Evolutionary conservation across 2,329 filamentous ascomycete species (phyloP).

Genomic region (Cyphellophora attinorum): DNA sequence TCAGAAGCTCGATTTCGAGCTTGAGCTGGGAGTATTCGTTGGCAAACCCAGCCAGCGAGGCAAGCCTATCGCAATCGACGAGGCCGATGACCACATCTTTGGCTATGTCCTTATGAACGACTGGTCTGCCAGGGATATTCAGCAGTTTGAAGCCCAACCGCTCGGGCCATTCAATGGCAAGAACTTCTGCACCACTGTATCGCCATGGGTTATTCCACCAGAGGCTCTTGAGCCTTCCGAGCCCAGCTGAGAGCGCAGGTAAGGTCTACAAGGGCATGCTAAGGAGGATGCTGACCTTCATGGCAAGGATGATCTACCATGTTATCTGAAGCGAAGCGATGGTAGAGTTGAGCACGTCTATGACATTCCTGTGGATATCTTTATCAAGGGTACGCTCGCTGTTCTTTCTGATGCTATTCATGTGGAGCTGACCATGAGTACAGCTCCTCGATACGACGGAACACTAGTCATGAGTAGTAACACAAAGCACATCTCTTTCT

Average conservation of each 20-base stretch:
- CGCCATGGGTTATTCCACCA: conserved; percentile 52
- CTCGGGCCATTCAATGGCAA: conserved; percentile 54
- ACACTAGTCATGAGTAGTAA: too few relatives aligned
- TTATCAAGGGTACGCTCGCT: too few relatives aligned
- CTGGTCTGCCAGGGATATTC: conserved; percentile 49
- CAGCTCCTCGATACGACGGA: too few relatives aligned
- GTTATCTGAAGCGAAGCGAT: conserved; percentile 66
- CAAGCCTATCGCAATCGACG: conserved; percentile 48
- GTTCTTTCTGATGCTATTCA: too few relatives aligned
- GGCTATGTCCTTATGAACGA: conserved; percentile 76
- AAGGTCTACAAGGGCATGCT: conserved; percentile 71
- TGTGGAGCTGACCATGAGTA: too few relatives aligned
- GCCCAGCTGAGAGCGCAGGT: conserved; percentile 48
- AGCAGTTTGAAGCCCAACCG: conserved; percentile 23
- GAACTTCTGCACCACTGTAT: conserved; percentile 50
- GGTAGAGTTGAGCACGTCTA: too few relatives aligned
- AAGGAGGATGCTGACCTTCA: conserved; percentile 67
- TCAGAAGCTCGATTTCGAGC: conserved; percentile 63
- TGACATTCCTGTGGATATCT: too few relatives aligned
- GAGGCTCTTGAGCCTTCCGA: conserved; percentile 44
- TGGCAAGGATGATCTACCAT: conserved; percentile 72
- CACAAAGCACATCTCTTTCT: too few relatives aligned
- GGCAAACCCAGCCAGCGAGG: conserved; percentile 55
- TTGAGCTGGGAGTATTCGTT: conserved; percentile 71
- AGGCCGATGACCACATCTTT: conserved; percentile 64